Conservation (phyloP, 225 moss, liverwort and hornwort genomes). For the Polytrichum formosum region DNA sequence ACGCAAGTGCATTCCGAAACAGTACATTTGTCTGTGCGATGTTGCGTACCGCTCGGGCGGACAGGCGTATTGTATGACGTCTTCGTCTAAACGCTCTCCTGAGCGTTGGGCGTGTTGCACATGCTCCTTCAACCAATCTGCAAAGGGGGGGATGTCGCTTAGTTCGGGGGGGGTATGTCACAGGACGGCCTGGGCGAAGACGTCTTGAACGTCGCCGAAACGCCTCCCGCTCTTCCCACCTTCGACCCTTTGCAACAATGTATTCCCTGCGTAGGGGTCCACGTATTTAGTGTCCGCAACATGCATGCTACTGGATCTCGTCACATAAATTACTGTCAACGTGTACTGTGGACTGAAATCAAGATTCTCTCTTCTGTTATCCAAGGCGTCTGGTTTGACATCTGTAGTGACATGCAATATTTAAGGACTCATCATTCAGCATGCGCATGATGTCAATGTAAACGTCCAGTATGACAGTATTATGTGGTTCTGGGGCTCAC, state of each 20-base stretch:
- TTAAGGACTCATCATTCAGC: too few species aligned
- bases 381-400: too few species aligned
- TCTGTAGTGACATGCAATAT: too few species aligned
- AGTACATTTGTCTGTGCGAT: not conserved
- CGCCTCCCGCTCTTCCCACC: not conserved
- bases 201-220: not conserved
- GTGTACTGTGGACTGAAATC: too few species aligned
- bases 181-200: not conserved
- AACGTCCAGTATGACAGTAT: too few species aligned
- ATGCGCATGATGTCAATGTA: too few species aligned
- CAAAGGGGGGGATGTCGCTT: not conserved
- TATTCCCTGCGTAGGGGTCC: not conserved
- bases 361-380: too few species aligned
- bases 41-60: constrained; percentile 1
- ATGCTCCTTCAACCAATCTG: not conserved
- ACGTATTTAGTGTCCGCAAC: too few species aligned
- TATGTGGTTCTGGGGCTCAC: not conserved
- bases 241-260: not conserved
- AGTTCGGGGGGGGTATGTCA: not conserved
- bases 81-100: not conserved
- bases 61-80: not conserved
- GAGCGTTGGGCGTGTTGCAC: not conserved
- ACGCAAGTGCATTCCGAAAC: constrained; percentile 2
- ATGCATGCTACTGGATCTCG: too few species aligned
- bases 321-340: too few species aligned